phyloP scores from a whole-genome alignment of 768 basidiomycete genomes.

The Kwoniella botswanensis region DNA sequence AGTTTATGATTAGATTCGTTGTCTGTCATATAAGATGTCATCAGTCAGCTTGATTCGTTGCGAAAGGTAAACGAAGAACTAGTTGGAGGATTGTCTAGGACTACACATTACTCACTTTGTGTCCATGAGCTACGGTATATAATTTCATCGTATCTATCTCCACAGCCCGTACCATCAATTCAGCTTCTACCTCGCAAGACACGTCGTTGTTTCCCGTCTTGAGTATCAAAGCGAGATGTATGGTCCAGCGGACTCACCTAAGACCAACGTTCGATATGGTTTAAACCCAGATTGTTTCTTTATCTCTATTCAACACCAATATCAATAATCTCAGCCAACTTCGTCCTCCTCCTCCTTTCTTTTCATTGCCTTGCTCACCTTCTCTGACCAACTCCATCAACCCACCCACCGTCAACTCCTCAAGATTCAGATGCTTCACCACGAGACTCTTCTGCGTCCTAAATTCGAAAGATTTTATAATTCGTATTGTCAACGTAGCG shows the following conservation, averaged over 20 bases:
- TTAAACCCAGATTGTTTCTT: conserved; percentile 81
- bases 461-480: conserved; percentile 94
- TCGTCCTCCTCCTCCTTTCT: neutral
- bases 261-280: conserved; percentile 73
- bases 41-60: neutral
- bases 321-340: neutral
- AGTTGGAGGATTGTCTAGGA: neutral
- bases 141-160: conserved; percentile 87
- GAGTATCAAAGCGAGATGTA: no score
- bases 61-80: neutral
- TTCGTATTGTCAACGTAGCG: conserved; percentile 84
- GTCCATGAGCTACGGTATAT: conserved; percentile 91
- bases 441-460: conserved; percentile 88
- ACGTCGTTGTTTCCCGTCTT: no score
- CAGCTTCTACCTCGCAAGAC: neutral
- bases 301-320: conserved; percentile 63
- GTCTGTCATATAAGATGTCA: conserved; percentile 65
- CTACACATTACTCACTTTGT: conserved; percentile 68
- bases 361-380: conserved; percentile 12
- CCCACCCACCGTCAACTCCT: conserved; percentile 73
- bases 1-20: conserved; percentile 95
- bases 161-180: no score
- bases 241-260: conserved; percentile 65
- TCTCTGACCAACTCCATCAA: conserved; percentile 74
- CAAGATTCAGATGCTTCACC: conserved; percentile 78